Percentiles rank a stretch among this genome's conserved stretches.
Conservation (phyloP, 2,329 filamentous ascomycete species). For the Aureobasidium sp. region DNA sequence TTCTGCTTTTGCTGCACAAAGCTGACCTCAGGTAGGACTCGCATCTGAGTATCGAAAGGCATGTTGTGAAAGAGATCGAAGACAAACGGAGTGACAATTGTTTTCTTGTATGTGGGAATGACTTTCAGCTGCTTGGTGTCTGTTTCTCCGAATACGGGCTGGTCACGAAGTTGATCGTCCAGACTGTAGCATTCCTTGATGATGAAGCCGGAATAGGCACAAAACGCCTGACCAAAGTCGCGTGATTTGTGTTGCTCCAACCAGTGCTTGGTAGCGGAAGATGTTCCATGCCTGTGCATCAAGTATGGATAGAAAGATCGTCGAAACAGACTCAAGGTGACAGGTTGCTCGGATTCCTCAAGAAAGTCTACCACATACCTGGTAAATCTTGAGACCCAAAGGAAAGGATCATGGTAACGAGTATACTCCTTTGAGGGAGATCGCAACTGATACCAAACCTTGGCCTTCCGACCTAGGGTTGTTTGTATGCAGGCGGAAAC, state of each 20-base stretch:
- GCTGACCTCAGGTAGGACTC: slow-evolving; percentile 20
- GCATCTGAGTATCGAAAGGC: slow-evolving; percentile 49
- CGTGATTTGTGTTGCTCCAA: slow-evolving; percentile 34
- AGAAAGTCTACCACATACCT: slow-evolving; percentile 68
- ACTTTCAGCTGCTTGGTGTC: slow-evolving; percentile 23
- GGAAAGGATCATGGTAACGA: slow-evolving; percentile 54
- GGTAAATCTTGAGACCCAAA: slow-evolving; percentile 62
- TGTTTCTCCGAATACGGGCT: slow-evolving; percentile 33
- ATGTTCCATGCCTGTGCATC: slow-evolving; percentile 33
- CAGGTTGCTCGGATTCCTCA: slow-evolving; percentile 23
- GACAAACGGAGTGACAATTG: slow-evolving; percentile 63
- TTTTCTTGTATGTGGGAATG: slow-evolving; percentile 32
- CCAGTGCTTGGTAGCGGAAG: slow-evolving; percentile 48
- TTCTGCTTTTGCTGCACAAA: slow-evolving; percentile 23
- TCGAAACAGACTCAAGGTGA: slow-evolving; percentile 51
- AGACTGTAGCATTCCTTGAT: slow-evolving; percentile 55
- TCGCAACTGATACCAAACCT: slow-evolving; percentile 57
- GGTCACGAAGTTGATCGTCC: slow-evolving; percentile 24
- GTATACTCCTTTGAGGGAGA: slow-evolving; percentile 52
- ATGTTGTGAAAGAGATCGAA: slow-evolving; percentile 56
- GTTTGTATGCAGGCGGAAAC: slow-evolving; percentile 57
- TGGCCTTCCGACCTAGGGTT: slow-evolving; percentile 21
- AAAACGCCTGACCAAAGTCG: slow-evolving; percentile 58
- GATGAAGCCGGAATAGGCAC: slow-evolving; percentile 55
- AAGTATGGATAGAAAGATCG: slow-evolving; percentile 53